Base-by-base conservation (phyloP, 1,284 basidiomycete genomes). In the Boletus hoseneyae region DNA sequence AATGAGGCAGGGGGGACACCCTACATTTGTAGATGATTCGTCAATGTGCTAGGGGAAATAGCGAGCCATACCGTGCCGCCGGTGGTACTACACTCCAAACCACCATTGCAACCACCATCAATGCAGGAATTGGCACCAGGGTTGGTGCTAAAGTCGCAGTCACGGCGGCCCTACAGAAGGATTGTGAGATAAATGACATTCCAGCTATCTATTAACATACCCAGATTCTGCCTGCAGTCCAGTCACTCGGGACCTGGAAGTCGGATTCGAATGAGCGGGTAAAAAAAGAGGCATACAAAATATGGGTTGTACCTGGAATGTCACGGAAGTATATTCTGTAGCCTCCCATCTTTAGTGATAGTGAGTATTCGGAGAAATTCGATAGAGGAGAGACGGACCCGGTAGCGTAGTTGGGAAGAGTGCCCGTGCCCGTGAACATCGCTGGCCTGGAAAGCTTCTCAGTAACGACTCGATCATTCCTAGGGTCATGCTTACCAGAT, bases 1-100 rank as follows among this genome's bases (percentile, higher is more conserved):
- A 83, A 67, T n/a, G 76, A 74, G 6, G 77, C 81, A 46, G 83
- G 83, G 27, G 82, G 80, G 7, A 82, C 76, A 53, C 82, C 79
- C 76, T 68, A 25, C 13, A 48, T 47, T 32, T 30, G 45, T 10
- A 32, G 3, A 45, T 57, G 33, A 47, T 27, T 36, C 42, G 36
- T n/a, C 3, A 29, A 18, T 33, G 35, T 29, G 12, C 19, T 11
- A 30, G 27, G 30, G 13, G 13, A 2, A 35, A 36, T 3, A 3
- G 16, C 1, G 39, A 36, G n/a, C 45, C 66, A 55, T 57, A 80
- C 80, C 16, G 77, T 79, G 35, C 77, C 79, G 15, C 70, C 75
- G 44, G 61, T 58, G 8, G 67, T 58, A 56, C 74, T 73, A 51
- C 82, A 84, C 8, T 68, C 56, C 6, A 84, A 70, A 33, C 82